Base-by-base conservation (phyloP, 345 rosid species). In the Erodium maritimum region DNA sequence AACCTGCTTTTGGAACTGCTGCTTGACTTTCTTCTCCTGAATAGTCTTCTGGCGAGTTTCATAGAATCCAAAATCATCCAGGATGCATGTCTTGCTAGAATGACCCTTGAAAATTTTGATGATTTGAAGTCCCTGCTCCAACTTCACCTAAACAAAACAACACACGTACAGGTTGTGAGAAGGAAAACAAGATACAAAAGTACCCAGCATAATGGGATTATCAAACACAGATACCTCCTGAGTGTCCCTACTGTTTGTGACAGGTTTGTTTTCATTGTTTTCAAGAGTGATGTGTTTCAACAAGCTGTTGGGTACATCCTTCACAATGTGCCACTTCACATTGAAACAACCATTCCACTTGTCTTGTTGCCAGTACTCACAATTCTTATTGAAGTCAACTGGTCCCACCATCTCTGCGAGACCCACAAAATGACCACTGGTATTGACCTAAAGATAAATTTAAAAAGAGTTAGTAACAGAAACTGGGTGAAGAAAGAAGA, bases 341-440 rank as follows among this genome's bases (percentile, higher is more conserved):
- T 91, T 88, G 73, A 89, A 86, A 67, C 82, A 84, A 55, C 96
- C 95, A 67, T 83, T 67, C 96, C 96, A 89, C 76, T 88, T 84
- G 77, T 89, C 86, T 63, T 86, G 95, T 70, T 84, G 87, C 96
- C 95, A 89, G 77, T 82, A 86, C 55, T 86, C 91, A 46, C 82
- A 82, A 56, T 75, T 89, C 76, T 78, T 86, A 70, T 79, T 69
- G 45, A 89, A 89, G 72, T 89, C 95, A 58, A 89, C 91, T 23
- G 86, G 80, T 58, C 96, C 96, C 52, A 82, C 70, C 96, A 89
- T 89, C 80, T 86, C 95, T 17, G 95, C 95, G 52, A 89, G 80
- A 50, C 96, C 96, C 58, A 93, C 80, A 67, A 89, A 89, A 63
- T 84, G 91, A 23, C 91, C 82, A 73, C 96, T 89, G 21, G 91